Conservation (phyloP, 208 protist species). For the Leishmania martiniquensis region DNA sequence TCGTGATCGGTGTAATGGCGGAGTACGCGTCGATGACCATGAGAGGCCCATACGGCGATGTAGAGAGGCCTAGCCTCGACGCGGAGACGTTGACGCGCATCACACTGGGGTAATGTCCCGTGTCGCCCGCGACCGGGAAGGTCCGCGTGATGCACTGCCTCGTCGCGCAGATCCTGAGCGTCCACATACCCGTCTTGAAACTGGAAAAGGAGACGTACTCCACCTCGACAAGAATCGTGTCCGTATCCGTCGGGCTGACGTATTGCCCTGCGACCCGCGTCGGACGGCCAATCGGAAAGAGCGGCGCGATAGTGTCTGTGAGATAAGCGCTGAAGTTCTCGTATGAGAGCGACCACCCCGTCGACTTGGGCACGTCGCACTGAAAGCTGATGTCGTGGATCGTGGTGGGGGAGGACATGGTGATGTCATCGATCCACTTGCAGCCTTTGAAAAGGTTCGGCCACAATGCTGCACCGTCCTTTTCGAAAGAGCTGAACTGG, state of each 20-base stretch:
- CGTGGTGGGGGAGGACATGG: slow-evolving; percentile 26
- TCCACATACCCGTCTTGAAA: slow-evolving; percentile 29
- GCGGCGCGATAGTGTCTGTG: slow-evolving; percentile 30
- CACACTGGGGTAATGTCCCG: slow-evolving; percentile 12
- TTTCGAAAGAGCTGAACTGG: slow-evolving; percentile 35
- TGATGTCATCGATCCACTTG: slow-evolving; percentile 31
- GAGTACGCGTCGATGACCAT: slow-evolving; percentile 20
- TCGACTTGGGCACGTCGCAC: slow-evolving; percentile 27
- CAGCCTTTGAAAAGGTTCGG: not conserved
- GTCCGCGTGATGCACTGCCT: slow-evolving; percentile 5
- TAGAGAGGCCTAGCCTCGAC: not conserved
- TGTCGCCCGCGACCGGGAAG: not conserved
- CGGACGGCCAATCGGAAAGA: slow-evolving; percentile 34
- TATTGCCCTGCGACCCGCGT: slow-evolving; percentile 26
- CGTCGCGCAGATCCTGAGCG: slow-evolving; percentile 16
- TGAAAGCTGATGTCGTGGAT: slow-evolving; percentile 34
- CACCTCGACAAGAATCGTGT: slow-evolving; percentile 23
- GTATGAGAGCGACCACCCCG: slow-evolving; percentile 29
- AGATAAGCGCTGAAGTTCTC: slow-evolving; percentile 25
- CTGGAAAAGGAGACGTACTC: slow-evolving; percentile 36
- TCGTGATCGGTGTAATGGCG: slow-evolving; percentile 15
- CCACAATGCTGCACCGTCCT: not conserved
- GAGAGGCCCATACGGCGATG: not conserved
- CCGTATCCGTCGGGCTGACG: slow-evolving; percentile 1
- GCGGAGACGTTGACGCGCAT: slow-evolving; percentile 12